Percentiles rank a stretch among this genome's conserved stretches.
These are phyloP conservation scores for Sporormia fimetaria DNA, from an alignment of 495 filamentous ascomycete species.

Conservation along the genomic window DNA sequence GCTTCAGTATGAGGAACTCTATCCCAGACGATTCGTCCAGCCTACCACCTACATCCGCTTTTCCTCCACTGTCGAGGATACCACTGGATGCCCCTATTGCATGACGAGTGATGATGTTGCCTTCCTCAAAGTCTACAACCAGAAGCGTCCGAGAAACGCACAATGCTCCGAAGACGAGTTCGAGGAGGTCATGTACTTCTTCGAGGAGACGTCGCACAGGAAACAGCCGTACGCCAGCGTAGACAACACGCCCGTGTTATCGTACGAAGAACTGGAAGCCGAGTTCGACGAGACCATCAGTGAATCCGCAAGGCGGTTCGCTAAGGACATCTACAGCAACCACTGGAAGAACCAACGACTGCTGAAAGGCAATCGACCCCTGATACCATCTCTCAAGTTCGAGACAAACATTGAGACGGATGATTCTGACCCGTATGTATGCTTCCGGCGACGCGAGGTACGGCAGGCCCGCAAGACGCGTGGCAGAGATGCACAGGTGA, in stretches of 20 bases:
- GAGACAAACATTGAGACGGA: slow-evolving; percentile 88
- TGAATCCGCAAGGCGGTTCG: slow-evolving; percentile 54
- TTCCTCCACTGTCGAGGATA: slow-evolving; percentile 95
- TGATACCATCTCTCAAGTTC: slow-evolving; percentile 74
- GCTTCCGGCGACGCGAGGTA: slow-evolving; percentile 91
- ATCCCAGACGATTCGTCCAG: slow-evolving; percentile 64
- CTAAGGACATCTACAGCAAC: slow-evolving; percentile 69
- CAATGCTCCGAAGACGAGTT: slow-evolving; percentile 82
- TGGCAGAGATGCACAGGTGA: slow-evolving; percentile 82
- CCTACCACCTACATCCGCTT: slow-evolving; percentile 93
- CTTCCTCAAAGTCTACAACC: slow-evolving; percentile 74
- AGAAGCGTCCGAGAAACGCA: slow-evolving; percentile 49
- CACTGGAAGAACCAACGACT: slow-evolving; percentile 74
- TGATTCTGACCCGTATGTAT: slow-evolving; percentile 93
- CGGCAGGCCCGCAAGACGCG: slow-evolving; percentile 91
- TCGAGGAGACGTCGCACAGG: slow-evolving; percentile 69
- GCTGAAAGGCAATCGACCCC: slow-evolving; percentile 49
- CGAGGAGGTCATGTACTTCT: slow-evolving; percentile 88
- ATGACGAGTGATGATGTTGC: slow-evolving; percentile 82
- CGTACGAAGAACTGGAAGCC: slow-evolving; percentile 68
- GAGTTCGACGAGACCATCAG: slow-evolving; percentile 63
- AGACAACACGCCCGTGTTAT: slow-evolving; percentile 68
- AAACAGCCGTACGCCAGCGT: slow-evolving; percentile 81
- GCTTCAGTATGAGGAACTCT: slow-evolving; percentile 77
- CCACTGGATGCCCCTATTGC: slow-evolving; percentile 74